Conservation (phyloP, 176 grass and related monocot species). For the Ampelocalamus luodianensis region DNA sequence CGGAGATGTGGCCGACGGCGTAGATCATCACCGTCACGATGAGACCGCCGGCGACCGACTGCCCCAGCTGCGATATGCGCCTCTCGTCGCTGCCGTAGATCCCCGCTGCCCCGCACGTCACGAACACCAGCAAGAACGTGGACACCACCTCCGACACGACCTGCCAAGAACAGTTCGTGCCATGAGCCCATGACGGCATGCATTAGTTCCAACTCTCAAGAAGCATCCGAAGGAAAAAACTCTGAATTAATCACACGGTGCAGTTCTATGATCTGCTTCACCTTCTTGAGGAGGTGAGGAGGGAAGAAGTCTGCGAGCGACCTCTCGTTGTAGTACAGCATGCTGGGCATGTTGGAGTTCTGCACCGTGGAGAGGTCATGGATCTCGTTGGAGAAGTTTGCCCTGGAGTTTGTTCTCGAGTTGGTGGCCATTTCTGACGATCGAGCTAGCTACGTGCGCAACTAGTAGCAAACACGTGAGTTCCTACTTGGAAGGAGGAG, state of each 20-base stretch:
- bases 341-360: constrained; percentile 38
- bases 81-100: constrained; percentile 47
- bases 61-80: constrained; percentile 83
- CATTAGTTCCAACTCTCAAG: background rate
- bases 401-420: constrained; percentile 63
- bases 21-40: constrained; percentile 99
- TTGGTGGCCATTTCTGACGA: constrained; percentile 61
- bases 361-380: constrained; percentile 67
- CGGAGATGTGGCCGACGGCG: constrained; percentile 93
- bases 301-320: constrained; percentile 61
- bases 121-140: constrained; percentile 94
- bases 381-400: constrained; percentile 76
- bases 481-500: background rate
- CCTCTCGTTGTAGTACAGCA: constrained; percentile 35
- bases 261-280: constrained; percentile 16
- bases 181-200: background rate
- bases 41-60: constrained; percentile 86
- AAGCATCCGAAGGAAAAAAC: background rate
- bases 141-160: constrained; percentile 80
- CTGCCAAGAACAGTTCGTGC: constrained; percentile 24
- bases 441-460: background rate
- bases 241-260: background rate
- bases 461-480: background rate
- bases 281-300: constrained; percentile 84
- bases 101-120: constrained; percentile 75